Evolutionary conservation across 345 rosid genomes (phyloP), one percentile per base, ranked within the genome.

Genomic region (Citrus hindsii): DNA sequence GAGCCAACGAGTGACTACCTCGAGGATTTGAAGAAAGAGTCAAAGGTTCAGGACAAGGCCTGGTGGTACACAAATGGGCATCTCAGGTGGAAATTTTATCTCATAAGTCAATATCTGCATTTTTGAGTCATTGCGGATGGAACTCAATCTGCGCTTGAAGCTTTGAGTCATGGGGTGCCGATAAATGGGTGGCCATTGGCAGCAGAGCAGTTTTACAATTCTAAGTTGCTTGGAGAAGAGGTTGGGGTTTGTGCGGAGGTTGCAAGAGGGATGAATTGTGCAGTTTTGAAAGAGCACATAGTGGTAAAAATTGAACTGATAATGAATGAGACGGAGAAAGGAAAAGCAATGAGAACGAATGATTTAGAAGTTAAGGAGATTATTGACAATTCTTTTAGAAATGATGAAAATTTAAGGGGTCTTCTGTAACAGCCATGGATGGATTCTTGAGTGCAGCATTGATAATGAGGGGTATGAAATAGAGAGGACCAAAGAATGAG

Each of bases 291-390:
- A 14, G 85, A 87, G 63, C 87, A 80, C 22, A 58, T 91, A 28
- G 84, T 66, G 72, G 69, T 40, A 5, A 90, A 86, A 80, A 86
- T 91, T 53, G 85, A 82, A 18, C 16, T 81, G 88, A 90, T 84
- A 70, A 89, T 82, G 96, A 83, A 78, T 25, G 88, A 86, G 42
- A 84, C 79, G 4, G 85, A 71, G 68, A 85, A 79, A 53, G 91
- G 93, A 66, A 71, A 35, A 78, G 82, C 75, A 63, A 86, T 90
- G 79, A 89, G 85, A 78, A 84, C 66, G 32, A 89, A 69, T 72
- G 91, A 90, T 74, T 3, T 37, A 0, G 84, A 87, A 24, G 82
- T 87, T 35, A 80, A 69, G 77, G 84, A 80, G 30, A 38, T 87
- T 60, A 81, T 89, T 33, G 68, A 77, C 56, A 78, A 73, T 51